phyloP scores from a whole-genome alignment of 305 asterid species.

The Fraxinus greggii region DNA sequence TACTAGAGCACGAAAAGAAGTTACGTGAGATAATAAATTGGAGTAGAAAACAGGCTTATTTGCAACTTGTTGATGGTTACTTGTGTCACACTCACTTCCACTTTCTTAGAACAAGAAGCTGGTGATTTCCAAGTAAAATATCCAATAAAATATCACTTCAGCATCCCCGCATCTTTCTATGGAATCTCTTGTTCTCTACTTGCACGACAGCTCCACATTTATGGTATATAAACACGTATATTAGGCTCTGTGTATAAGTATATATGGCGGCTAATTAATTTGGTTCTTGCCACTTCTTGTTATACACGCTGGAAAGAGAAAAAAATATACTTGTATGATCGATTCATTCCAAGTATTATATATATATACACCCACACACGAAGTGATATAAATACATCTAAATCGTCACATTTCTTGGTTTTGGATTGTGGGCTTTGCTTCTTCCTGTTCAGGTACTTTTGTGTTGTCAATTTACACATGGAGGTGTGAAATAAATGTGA shows the following conservation, averaged over 20 bases:
- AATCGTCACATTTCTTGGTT: neutral
- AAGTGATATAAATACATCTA: neutral
- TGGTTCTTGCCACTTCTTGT: slow-evolving; percentile 20
- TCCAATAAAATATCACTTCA: slow-evolving; percentile 1
- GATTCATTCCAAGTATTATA: slow-evolving; percentile 12
- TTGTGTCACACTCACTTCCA: neutral
- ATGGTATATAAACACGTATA: neutral
- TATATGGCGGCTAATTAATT: neutral
- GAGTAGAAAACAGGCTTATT: no score
- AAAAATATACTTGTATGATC: neutral
- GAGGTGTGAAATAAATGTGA: neutral
- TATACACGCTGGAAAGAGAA: slow-evolving; percentile 22
- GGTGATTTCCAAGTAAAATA: neutral
- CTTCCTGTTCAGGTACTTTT: slow-evolving; percentile 23
- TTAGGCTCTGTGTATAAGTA: neutral
- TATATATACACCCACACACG: no score
- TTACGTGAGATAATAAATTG: no score
- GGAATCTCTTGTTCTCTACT: slow-evolving; percentile 14
- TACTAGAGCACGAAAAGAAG: no score
- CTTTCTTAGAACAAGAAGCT: neutral
- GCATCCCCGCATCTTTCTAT: slow-evolving; percentile 43
- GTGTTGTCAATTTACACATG: neutral
- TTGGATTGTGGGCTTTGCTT: slow-evolving; percentile 16
- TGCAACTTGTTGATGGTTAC: no score
- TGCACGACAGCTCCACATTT: neutral